These are phyloP conservation scores for Brassica cretica DNA, from an alignment of 345 rosid species.

Conservation along the genomic window DNA sequence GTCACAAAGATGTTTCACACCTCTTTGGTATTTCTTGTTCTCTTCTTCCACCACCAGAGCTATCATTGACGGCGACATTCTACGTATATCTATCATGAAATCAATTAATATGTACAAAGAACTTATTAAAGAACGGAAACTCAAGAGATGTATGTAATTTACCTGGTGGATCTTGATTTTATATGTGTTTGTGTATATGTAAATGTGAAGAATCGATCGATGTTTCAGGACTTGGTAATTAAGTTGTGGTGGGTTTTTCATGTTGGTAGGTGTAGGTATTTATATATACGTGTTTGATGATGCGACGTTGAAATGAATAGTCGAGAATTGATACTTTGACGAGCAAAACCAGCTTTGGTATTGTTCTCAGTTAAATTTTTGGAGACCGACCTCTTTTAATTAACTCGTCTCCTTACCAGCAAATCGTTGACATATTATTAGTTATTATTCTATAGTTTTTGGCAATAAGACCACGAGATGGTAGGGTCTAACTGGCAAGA, in stretches of 20 bases:
- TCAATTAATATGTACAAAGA: neutral
- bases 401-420: slow-evolving; percentile 17
- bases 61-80: slow-evolving; percentile 66
- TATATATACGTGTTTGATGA: slow-evolving; percentile 25
- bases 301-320: slow-evolving; percentile 34
- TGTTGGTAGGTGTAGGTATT: slow-evolving; percentile 34
- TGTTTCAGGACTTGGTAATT: slow-evolving; percentile 7
- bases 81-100: slow-evolving; percentile 1
- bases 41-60: slow-evolving; percentile 25
- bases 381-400: slow-evolving; percentile 36
- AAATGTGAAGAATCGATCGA: slow-evolving; percentile 7
- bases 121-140: neutral
- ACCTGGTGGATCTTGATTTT: slow-evolving; percentile 37
- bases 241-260: slow-evolving; percentile 29
- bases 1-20: slow-evolving; percentile 72
- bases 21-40: slow-evolving; percentile 53
- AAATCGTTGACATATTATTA: slow-evolving; percentile 38
- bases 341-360: slow-evolving; percentile 20
- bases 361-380: slow-evolving; percentile 30
- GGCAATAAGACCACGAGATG: slow-evolving; percentile 28
- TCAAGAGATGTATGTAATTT: slow-evolving; percentile 6
- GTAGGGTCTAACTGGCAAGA: slow-evolving; percentile 35
- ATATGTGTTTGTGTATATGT: neutral
- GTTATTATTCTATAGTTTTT: slow-evolving; percentile 15
- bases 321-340: slow-evolving; percentile 15